Evolutionary conservation across 306 rosid genomes (phyloP), one percentile per base, ranked within the genome.

Genomic region (Dryas octopetala): DNA sequence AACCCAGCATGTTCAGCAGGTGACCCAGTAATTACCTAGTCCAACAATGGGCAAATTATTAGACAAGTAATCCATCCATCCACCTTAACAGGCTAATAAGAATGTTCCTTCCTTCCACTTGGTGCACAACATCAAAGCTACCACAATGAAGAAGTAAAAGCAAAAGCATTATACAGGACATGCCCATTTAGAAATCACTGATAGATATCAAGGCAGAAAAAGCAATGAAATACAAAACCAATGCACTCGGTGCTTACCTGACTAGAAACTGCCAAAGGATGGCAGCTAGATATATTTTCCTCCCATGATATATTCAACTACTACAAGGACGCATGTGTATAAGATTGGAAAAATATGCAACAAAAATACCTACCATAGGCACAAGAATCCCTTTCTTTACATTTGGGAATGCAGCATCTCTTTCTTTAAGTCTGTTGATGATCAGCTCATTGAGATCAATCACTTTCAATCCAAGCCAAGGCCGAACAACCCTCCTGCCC

Each of bases 391-490:
- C 97, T 76, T 88, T 85, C 59, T 65, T 81, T 69, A 95, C 91
- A 71, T 84, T 61, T 51, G 99, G 99, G 70, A 95, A 91, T 65
- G 86, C n/a, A 44, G 79, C n/a, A 76, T 86, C 87, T 84, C 82
- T 84, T 82, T 85, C 87, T 83, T 89, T 90, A 54, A 95, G 92
- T 83, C 89, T 96, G 2, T 84, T 75, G 38, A 88, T 77, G 57
- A 92, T 83, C 93, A 86, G 90, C 50, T 92, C 90, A 57, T 88
- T 95, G 15, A 95, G 93, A 70, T 90, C 97, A 58, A 95, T 78
- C 99, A 95, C 90, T 86, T 89, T 92, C 75, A 95, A 53, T 66
- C 97, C 99, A 73, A 91, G 93, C 97, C 97, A 95, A 55, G 97
- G 97, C 40, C 99, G 86, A 67, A 95, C 72, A 78, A 95, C 97